phyloP scores from a whole-genome alignment of 2,329 filamentous ascomycete species.

The Colletotrichum aenigma region DNA sequence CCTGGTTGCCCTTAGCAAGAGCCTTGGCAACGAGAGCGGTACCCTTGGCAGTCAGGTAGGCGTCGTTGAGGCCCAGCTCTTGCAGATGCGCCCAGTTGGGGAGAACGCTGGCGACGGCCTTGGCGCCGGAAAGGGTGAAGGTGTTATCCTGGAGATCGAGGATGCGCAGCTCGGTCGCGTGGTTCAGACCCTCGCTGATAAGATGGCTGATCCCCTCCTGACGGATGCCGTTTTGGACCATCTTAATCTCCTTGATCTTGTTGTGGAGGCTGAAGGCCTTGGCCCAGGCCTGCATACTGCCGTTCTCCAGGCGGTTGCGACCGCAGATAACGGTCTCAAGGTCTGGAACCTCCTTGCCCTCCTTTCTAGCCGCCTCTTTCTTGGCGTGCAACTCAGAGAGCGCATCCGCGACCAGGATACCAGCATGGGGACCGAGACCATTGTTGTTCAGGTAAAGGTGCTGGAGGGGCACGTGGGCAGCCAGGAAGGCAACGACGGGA shows the following conservation, averaged over 20 bases:
- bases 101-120: conserved; percentile 77
- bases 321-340: conserved; percentile 98
- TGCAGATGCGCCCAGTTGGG: conserved; percentile 75
- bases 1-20: conserved; percentile 76
- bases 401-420: conserved; percentile 86
- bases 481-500: conserved; percentile 90
- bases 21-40: conserved; percentile 75
- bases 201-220: conserved; percentile 89
- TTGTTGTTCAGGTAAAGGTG: conserved; percentile 99
- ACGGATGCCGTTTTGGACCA: conserved; percentile 98
- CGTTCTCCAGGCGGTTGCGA: conserved; percentile 93
- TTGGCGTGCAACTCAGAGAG: conserved; percentile 81
- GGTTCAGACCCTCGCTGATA: conserved; percentile 76
- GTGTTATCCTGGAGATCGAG: conserved; percentile 98
- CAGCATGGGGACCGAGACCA: conserved; percentile 89
- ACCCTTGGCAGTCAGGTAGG: conserved; percentile 79
- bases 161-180: conserved; percentile 71
- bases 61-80: conserved; percentile 90
- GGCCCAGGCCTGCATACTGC: conserved; percentile 95
- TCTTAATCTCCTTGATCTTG: conserved; percentile 85
- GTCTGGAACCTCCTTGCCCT: conserved; percentile 74
- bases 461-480: conserved; percentile 85
- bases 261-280: conserved; percentile 83
- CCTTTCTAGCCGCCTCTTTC: conserved; percentile 78
- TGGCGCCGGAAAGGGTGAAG: conserved; percentile 82